Evolutionary conservation across 2,329 filamentous ascomycete species (phyloP), one percentile per base, ranked within the genome.

Genomic region (Exophiala dermatitidis): DNA sequence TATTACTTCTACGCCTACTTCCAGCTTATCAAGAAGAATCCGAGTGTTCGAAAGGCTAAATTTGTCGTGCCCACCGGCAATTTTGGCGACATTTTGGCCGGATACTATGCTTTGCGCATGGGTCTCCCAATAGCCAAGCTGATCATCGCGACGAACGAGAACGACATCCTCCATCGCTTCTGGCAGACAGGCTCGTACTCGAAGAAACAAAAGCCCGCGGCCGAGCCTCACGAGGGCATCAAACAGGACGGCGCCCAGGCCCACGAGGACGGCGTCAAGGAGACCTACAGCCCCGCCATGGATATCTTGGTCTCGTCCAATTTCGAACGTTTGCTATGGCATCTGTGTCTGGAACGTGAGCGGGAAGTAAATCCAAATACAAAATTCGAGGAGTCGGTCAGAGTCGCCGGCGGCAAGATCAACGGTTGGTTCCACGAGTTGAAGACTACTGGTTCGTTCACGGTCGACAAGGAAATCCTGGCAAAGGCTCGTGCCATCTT

Each of bases 1-100:
- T 97, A 95, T 79, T 98, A 95, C 77, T 95, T 96, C 76, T 79
- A 93, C 71, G 84, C 93, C 8, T 97, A 97, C 77, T 95, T 96
- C 72, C 75, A 84, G 9, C 82, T 98, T 33, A 78, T 77, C 56
- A 78, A 82, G 53, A 65, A 84, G 28, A 81, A 79, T 3, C 56
- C 51, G 31, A 46, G 57, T 10, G 47, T 63, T 42, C 81, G 87
- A 62, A 82, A 81, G 66, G 78, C 93, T 37, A 84, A 90, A 56
- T 95, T 90, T 65, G 87, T 95, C 5, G 89, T 95, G 0, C 93
- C 93, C 1, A 94, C 90, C 0, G 93, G 93, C 52, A 97, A 98
- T 77, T 98, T 98, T 71, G 89, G 93, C 58, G 89, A 97, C 68
- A 90, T 98, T 61, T 77, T 97, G 3, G 72, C 72, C 5, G 91